phyloP scores from a whole-genome alignment of 73 alveolate genomes.

The Paraurostyla sp. region DNA sequence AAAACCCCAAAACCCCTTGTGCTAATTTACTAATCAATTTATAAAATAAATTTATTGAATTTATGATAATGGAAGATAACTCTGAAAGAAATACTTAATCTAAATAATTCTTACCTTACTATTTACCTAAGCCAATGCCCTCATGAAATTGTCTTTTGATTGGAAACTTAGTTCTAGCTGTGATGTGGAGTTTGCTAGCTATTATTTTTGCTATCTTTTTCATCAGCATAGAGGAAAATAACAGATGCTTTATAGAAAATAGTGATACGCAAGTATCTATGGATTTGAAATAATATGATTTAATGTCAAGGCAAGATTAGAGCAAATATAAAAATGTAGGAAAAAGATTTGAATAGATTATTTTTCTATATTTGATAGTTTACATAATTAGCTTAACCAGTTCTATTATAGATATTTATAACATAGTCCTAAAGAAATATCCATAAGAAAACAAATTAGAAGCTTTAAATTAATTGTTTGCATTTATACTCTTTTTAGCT shows the following conservation, averaged over 20 bases:
- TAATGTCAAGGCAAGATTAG: too few species aligned
- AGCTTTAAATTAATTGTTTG: neutral
- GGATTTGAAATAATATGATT: too few species aligned
- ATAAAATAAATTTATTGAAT: neutral
- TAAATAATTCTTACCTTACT: too few species aligned
- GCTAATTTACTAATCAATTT: neutral
- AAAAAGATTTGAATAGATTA: too few species aligned
- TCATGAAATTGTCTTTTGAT: neutral
- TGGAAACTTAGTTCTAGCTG: neutral
- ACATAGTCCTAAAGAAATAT: neutral
- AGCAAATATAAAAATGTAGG: too few species aligned
- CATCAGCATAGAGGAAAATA: too few species aligned
- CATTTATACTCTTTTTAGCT: neutral
- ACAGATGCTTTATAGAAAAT: too few species aligned
- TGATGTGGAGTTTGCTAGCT: too few species aligned
- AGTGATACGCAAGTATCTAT: too few species aligned
- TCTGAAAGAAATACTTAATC: neutral
- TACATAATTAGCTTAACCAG: neutral
- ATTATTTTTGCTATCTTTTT: too few species aligned
- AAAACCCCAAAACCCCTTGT: constrained; percentile 27
- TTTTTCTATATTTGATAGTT: neutral
- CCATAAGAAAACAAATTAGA: neutral
- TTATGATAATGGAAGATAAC: neutral
- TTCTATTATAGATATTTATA: neutral
- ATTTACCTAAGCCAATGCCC: neutral